Conservation (phyloP, 148 eudicot genomes). For the Camellia japonica region DNA sequence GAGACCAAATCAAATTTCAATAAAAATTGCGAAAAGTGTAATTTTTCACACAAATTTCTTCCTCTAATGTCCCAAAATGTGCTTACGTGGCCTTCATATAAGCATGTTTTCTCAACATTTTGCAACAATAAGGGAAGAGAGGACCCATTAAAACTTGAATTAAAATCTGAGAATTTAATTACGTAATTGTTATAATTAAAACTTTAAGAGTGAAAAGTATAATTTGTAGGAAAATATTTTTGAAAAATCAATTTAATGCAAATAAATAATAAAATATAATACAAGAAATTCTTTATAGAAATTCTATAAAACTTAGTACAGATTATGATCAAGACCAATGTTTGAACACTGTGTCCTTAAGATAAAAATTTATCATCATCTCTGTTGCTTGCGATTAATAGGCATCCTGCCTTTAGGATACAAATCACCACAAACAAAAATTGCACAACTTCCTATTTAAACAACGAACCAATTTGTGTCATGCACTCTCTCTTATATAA, state of each 20-base stretch:
- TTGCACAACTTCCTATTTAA: background rate
- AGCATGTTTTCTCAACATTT: background rate
- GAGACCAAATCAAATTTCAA: background rate
- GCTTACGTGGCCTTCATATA: background rate
- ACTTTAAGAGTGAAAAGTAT: background rate
- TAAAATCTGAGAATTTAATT: background rate
- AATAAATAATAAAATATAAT: too few species aligned
- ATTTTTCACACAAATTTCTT: background rate
- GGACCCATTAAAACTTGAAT: background rate
- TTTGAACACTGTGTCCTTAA: background rate
- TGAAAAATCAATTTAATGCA: too few species aligned
- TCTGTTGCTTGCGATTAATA: background rate
- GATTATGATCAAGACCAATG: background rate
- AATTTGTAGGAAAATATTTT: background rate
- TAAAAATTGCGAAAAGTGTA: background rate
- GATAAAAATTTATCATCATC: background rate
- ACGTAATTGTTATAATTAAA: background rate
- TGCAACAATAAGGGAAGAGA: background rate
- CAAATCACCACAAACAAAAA: background rate
- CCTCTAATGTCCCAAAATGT: background rate
- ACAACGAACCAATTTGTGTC: background rate
- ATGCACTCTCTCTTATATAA: background rate
- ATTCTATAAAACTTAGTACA: background rate
- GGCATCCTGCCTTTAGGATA: background rate
- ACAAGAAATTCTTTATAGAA: too few species aligned